Conservation (phyloP, 768 basidiomycete genomes). For the Podaxis mareebaensis region DNA sequence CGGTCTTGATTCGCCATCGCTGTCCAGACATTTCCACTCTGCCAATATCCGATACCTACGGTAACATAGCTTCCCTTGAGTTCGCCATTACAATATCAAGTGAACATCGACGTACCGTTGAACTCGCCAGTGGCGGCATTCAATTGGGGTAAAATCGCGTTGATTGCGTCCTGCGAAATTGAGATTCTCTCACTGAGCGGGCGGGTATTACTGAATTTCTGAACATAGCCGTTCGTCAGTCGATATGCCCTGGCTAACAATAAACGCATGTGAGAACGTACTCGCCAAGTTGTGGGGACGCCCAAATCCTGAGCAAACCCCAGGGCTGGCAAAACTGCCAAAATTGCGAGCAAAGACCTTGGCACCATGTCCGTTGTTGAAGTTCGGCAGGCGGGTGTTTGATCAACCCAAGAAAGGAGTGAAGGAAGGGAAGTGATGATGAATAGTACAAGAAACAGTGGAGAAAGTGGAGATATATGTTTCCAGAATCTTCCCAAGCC, state of each 20-base stretch:
- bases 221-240: neutral
- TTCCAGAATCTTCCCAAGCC: too few relatives aligned
- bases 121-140: conserved; percentile 40
- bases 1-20: conserved; percentile 51
- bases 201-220: conserved; percentile 45
- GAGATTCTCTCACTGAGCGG: conserved; percentile 38
- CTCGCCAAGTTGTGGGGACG: conserved; percentile 47
- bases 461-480: too few relatives aligned
- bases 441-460: too few relatives aligned
- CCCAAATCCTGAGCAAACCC: neutral
- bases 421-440: neutral
- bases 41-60: conserved; percentile 53
- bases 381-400: neutral
- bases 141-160: conserved; percentile 39
- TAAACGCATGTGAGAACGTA: conserved; percentile 23
- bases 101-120: conserved; percentile 32
- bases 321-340: neutral
- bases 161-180: conserved; percentile 42
- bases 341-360: neutral
- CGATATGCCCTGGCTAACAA: neutral
- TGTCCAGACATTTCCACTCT: conserved; percentile 51
- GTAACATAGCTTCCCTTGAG: neutral
- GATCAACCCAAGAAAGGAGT: neutral
- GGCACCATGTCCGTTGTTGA: neutral
- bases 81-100: neutral